A percentile compares a stretch with the other conserved stretches of the same genome.
phyloP scores from a whole-genome alignment of 257 asterid genomes.

The Echium plantagineum region DNA sequence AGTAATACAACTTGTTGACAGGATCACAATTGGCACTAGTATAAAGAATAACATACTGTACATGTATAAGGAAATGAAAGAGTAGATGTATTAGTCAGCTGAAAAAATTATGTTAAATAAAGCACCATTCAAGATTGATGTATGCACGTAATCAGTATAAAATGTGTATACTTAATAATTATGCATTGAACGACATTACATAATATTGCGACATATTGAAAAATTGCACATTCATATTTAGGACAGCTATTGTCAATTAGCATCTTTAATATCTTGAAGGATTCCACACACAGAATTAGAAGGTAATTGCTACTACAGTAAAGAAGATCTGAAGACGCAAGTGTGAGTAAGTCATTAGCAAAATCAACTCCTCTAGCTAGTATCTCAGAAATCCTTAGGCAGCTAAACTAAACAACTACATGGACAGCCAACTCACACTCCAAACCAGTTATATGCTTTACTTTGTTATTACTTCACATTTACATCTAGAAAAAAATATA shows the following conservation, averaged over 20 bases:
- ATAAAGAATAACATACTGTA: constrained; percentile 76
- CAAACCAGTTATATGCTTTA: too few species aligned
- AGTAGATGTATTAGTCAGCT: constrained; percentile 1
- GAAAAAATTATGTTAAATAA: too few species aligned
- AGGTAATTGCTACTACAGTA: neutral
- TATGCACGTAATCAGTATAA: too few species aligned
- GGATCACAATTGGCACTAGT: constrained; percentile 71
- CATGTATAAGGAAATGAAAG: constrained; percentile 7
- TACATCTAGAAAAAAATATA: too few species aligned
- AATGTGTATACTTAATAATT: too few species aligned
- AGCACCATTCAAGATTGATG: neutral
- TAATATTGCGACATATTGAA: neutral
- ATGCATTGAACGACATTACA: neutral
- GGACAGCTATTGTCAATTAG: neutral
- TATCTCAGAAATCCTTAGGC: too few species aligned
- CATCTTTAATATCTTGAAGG: neutral
- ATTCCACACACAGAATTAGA: neutral
- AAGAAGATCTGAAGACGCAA: too few species aligned
- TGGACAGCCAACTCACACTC: too few species aligned
- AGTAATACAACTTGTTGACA: constrained; percentile 72
- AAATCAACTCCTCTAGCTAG: too few species aligned
- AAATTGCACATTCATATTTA: neutral
- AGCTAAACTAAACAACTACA: too few species aligned
- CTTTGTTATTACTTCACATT: too few species aligned
- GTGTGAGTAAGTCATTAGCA: too few species aligned